A percentile compares a stretch with the other conserved stretches of the same genome.
phyloP scores from a whole-genome alignment of 768 basidiomycete species.

The Xerocomus spinulosus region DNA sequence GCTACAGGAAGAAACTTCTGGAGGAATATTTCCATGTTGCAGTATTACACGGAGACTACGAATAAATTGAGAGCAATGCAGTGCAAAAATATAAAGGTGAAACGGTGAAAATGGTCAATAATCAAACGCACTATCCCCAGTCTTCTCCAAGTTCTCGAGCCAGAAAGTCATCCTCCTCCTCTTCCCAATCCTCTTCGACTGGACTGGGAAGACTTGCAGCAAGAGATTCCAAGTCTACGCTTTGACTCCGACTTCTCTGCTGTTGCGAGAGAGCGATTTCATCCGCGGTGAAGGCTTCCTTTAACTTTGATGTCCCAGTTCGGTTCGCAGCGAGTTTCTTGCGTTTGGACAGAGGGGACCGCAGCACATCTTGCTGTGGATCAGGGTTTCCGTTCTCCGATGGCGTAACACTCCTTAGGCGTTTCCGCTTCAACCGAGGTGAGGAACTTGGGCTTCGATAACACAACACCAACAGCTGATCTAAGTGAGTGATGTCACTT shows the following conservation, averaged over 20 bases:
- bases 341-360: conserved; percentile 75
- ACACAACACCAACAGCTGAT: conserved; percentile 6
- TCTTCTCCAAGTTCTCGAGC: conserved; percentile 77
- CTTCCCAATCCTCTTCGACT: conserved; percentile 48
- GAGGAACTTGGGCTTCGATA: conserved; percentile 36
- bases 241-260: conserved; percentile 23
- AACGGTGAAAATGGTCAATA: neutral
- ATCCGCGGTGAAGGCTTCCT: conserved; percentile 58
- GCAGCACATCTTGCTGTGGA: conserved; percentile 39
- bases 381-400: conserved; percentile 48
- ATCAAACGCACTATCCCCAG: conserved; percentile 50
- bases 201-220: conserved; percentile 17
- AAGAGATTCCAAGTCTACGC: conserved; percentile 9
- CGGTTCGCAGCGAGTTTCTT: conserved; percentile 70
- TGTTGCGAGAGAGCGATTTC: conserved; percentile 34
- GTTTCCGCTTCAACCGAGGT: conserved; percentile 56
- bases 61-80: conserved; percentile 19
- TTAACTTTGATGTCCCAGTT: conserved; percentile 60
- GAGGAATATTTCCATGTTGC: conserved; percentile 6
- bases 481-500: conserved; percentile 15
- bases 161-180: conserved; percentile 59
- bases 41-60: conserved; percentile 18
- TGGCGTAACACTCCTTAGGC: conserved; percentile 67
- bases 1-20: neutral
- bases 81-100: conserved; percentile 3